Evolutionary conservation across 2,329 filamentous ascomycete genomes (phyloP), one percentile per base, ranked within the genome.

Genomic region (Didymella exigua): DNA sequence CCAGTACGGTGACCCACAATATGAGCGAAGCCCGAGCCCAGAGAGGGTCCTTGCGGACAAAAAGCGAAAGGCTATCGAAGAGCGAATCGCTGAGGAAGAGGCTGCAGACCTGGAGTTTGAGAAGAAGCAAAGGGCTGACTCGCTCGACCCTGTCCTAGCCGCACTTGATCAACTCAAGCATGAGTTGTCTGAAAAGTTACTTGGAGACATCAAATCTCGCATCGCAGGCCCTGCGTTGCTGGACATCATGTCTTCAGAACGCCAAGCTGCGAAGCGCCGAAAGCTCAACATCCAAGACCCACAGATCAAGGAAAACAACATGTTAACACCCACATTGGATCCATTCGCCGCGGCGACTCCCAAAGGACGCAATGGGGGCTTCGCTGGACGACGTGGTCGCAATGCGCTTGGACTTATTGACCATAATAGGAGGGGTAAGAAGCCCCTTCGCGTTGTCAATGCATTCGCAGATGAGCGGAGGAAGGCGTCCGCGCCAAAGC

Each of bases 71-170:
- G 87, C 87, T 33, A 88, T 93, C 57, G 81, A 82, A 51, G 86
- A 88, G 52, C 84, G 86, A 52, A 77, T 85, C 38, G 84, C 84
- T 49, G 86, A 84, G 42, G 90, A 96, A 68, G 88, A 91, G 37
- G 90, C 91, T 59, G 84, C 87, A 43, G 93, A 97, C 69, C 71
- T 93, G 7, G 92, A 97, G 69, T 89, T 95, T 63, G 93, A 98
- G 74, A 97, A 95, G 78, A 88, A 86, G 69, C 89, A 93, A 65
- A 83, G 93, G 47, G 93, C 93, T 16, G 88, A 89, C 68, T 89
- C 96, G 71, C 85, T 97, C 61, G 93, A 99, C 74, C 93, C 95
- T n/a, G 90, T 93, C 4, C 78, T 82, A 43, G 93, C 96, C 70
- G 93, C 95, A 29, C 81, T 92, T 33, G 87, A 93, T 58, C 84